Evolutionary conservation across 2,329 filamentous ascomycete genomes (phyloP).

Genomic region (Fusarium chaquense): DNA sequence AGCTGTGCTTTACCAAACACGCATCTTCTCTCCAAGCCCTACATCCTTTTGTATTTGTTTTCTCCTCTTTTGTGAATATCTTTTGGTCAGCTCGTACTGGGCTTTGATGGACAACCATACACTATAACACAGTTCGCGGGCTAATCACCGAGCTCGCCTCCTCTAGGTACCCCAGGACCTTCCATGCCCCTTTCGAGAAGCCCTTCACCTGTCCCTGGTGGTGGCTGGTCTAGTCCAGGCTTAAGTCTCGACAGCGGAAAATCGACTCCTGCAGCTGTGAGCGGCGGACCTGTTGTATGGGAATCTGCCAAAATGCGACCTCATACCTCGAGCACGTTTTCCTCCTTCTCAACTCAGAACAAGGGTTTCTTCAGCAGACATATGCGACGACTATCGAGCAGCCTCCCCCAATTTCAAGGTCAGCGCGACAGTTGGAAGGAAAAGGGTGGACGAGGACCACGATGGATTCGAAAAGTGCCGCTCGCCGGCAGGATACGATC

Average conservation of each 20-base stretch:
- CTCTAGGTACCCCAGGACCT: constrained; percentile 64
- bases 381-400: constrained; percentile 83
- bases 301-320: constrained; percentile 84
- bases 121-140: constrained; percentile 31
- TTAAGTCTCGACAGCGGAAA: constrained; percentile 79
- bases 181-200: constrained; percentile 89
- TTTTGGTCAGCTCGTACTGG: constrained; percentile 10
- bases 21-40: constrained; percentile 5
- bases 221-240: constrained; percentile 89
- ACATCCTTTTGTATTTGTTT: constrained; percentile 1
- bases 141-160: constrained; percentile 47
- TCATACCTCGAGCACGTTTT: constrained; percentile 78
- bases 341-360: constrained; percentile 83
- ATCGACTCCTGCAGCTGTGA: constrained; percentile 72
- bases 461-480: constrained; percentile 61
- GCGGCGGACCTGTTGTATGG: constrained; percentile 77
- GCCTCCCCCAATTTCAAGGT: constrained; percentile 78
- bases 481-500: constrained; percentile 61
- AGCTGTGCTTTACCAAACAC: constrained; percentile 11
- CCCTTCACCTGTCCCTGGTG: constrained; percentile 84
- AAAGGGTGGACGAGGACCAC: constrained; percentile 73
- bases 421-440: constrained; percentile 79
- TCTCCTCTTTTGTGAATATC: constrained; percentile 4
- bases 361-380: constrained; percentile 90
- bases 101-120: constrained; percentile 28